Percentiles rank a stretch among this genome's conserved stretches.
Conservation (phyloP, 2,329 filamentous ascomycete species). For the Colletotrichum noveboracense region DNA sequence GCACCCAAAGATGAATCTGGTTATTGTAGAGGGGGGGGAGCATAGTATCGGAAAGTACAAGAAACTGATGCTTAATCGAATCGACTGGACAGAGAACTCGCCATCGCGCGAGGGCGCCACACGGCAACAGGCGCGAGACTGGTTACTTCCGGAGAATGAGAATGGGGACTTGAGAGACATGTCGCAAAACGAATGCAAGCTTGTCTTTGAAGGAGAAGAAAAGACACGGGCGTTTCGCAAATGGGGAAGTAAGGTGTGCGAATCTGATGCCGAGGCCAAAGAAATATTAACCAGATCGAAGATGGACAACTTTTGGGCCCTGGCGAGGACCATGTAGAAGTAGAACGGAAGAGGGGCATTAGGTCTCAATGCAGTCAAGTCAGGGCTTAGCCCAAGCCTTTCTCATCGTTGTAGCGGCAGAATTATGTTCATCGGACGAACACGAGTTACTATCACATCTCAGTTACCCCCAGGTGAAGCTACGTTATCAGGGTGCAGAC, state of each 20-base stretch:
- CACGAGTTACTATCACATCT: background rate
- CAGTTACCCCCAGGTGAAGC: background rate
- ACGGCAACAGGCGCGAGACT: slow-evolving; percentile 70
- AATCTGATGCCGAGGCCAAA: slow-evolving; percentile 88
- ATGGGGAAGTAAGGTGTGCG: slow-evolving; percentile 90
- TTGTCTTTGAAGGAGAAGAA: slow-evolving; percentile 92
- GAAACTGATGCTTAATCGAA: slow-evolving; percentile 91
- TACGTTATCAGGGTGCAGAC: background rate
- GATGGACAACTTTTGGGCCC: slow-evolving; percentile 94
- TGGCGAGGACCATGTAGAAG: slow-evolving; percentile 69
- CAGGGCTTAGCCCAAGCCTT: background rate
- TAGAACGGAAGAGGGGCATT: background rate
- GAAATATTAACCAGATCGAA: slow-evolving; percentile 80
- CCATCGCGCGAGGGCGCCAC: slow-evolving; percentile 67
- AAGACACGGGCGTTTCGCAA: slow-evolving; percentile 82
- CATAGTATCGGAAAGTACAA: slow-evolving; percentile 85
- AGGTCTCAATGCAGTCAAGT: background rate
- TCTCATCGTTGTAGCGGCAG: background rate
- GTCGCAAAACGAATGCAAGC: slow-evolving; percentile 77
- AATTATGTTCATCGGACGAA: background rate
- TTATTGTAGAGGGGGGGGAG: slow-evolving; percentile 90
- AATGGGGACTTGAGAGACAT: slow-evolving; percentile 81
- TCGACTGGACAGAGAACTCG: slow-evolving; percentile 92
- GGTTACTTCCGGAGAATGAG: slow-evolving; percentile 82
- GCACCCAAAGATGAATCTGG: slow-evolving; percentile 85